phyloP scores from a whole-genome alignment of 164 flowering plant genomes.

The Macadamia integrifolia region DNA sequence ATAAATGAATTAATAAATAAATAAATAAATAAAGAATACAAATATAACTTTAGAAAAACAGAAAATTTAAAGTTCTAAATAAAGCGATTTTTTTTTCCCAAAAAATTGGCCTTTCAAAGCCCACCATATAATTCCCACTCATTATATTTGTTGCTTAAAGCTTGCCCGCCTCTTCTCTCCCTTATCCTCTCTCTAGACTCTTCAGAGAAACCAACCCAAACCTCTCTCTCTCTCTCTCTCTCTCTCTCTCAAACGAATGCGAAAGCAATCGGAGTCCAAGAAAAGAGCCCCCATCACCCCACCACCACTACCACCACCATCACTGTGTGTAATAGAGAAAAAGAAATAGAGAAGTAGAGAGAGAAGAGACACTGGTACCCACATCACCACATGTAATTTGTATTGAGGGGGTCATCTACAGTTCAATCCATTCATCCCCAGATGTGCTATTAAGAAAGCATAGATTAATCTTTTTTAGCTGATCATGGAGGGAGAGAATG shows the following conservation, averaged over 20 bases:
- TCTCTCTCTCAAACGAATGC: slow-evolving; percentile 2
- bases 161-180: slow-evolving; percentile 21
- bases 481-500: slow-evolving; percentile 49
- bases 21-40: background rate
- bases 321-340: too few species aligned
- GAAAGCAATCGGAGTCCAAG: slow-evolving; percentile 2
- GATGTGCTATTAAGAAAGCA: background rate
- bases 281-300: background rate
- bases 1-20: background rate
- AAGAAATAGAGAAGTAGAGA: background rate
- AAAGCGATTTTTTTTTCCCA: background rate
- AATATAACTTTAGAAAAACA: background rate
- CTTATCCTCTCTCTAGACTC: slow-evolving; percentile 18
- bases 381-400: slow-evolving; percentile 12
- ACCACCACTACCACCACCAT: background rate
- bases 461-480: slow-evolving; percentile 6
- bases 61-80: background rate
- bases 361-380: slow-evolving; percentile 26
- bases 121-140: slow-evolving; percentile 53
- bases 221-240: background rate
- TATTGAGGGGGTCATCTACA: slow-evolving; percentile 25
- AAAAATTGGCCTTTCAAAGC: slow-evolving; percentile 26
- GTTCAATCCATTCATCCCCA: background rate
- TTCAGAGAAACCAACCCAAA: background rate
- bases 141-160: slow-evolving; percentile 68